Evolutionary conservation across 2,329 filamentous ascomycete genomes (phyloP).

Genomic region (Colletotrichum noveboracense): DNA sequence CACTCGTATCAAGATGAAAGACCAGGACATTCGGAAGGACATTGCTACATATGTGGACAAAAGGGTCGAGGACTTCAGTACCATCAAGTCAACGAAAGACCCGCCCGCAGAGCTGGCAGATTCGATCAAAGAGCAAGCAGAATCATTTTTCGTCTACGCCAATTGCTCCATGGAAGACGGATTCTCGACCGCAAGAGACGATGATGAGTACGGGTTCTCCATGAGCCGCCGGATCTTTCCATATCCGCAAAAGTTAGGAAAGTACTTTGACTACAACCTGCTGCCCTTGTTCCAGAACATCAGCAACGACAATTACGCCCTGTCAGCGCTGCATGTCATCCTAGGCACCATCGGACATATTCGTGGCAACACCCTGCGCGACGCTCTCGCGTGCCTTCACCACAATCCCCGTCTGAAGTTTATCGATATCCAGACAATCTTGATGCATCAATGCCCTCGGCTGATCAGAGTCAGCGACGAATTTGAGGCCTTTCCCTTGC

Average conservation of each 20-base stretch:
- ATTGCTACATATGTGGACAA: slow-evolving; percentile 18
- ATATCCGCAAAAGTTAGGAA: slow-evolving; percentile 14
- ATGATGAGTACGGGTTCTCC: not conserved
- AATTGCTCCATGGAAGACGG: slow-evolving; percentile 20
- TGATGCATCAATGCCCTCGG: slow-evolving; percentile 11
- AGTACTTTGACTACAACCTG: slow-evolving; percentile 21
- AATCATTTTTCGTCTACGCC: slow-evolving; percentile 21
- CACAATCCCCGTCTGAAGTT: not conserved
- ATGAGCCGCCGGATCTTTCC: not conserved
- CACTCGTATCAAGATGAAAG: not conserved
- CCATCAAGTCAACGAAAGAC: not conserved
- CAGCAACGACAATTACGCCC: slow-evolving; percentile 1
- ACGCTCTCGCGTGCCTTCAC: slow-evolving; percentile 9
- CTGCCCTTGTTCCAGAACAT: slow-evolving; percentile 24
- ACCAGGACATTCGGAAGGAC: slow-evolving; percentile 13
- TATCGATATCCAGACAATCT: not conserved
- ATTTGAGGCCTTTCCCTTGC: not conserved
- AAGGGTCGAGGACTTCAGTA: not conserved
- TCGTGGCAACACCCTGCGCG: not conserved
- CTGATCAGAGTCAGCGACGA: slow-evolving; percentile 8
- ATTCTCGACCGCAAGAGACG: not conserved
- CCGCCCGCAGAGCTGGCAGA: not conserved
- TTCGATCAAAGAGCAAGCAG: slow-evolving; percentile 17
- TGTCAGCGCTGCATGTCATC: not conserved
- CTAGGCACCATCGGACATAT: not conserved